These are phyloP conservation scores for Aspergillus candidus DNA, from an alignment of 2,329 filamentous ascomycete genomes.

Conservation along the genomic window DNA sequence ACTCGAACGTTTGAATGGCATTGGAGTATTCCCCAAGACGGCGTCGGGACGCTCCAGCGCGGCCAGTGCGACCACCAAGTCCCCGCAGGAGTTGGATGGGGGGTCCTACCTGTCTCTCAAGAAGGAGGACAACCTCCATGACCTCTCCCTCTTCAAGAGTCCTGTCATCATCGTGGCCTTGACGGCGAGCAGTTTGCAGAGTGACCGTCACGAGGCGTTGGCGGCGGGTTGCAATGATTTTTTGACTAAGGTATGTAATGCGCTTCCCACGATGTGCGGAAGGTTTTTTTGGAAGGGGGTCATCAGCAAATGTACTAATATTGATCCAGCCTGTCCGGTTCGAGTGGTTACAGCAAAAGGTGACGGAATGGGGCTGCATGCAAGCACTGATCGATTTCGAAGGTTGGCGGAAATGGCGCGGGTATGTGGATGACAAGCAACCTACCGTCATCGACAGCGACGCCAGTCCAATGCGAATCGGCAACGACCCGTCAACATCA, in stretches of 20 bases:
- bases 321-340: slow-evolving; percentile 78
- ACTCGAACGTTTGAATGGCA: slow-evolving; percentile 82
- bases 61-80: slow-evolving; percentile 19
- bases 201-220: slow-evolving; percentile 88
- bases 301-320: slow-evolving; percentile 4
- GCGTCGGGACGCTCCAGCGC: slow-evolving; percentile 49
- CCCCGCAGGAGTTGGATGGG: slow-evolving; percentile 15
- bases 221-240: slow-evolving; percentile 98
- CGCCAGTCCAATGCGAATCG: slow-evolving; percentile 25
- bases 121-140: slow-evolving; percentile 33
- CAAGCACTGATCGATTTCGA: slow-evolving; percentile 98
- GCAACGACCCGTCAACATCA: slow-evolving; percentile 7
- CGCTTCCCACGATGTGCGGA: too few species aligned
- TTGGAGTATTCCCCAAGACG: slow-evolving; percentile 79
- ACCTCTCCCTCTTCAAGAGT: slow-evolving; percentile 69
- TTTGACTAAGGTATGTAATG: slow-evolving; percentile 72
- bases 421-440: slow-evolving; percentile 49
- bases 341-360: slow-evolving; percentile 93
- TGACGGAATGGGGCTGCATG: slow-evolving; percentile 99
- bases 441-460: slow-evolving; percentile 16
- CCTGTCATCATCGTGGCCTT: slow-evolving; percentile 96
- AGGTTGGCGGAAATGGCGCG: slow-evolving; percentile 96
- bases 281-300: not conserved
- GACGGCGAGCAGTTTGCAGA: slow-evolving; percentile 89
- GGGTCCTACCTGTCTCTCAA: slow-evolving; percentile 21